A percentile compares a stretch with the other conserved stretches of the same genome.
Conservation (phyloP, 257 asterid genomes). For the Solanum rostratum region DNA sequence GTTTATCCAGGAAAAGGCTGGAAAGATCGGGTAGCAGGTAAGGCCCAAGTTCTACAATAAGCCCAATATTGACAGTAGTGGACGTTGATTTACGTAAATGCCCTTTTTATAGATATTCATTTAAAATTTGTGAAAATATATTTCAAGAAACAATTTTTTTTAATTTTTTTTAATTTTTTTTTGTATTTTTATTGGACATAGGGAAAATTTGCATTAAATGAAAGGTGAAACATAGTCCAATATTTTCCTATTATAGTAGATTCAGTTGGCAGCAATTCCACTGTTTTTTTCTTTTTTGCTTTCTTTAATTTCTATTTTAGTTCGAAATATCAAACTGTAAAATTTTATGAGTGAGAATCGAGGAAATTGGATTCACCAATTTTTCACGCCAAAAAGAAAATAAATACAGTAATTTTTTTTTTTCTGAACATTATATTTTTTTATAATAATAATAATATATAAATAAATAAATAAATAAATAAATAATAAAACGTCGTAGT, state of each 20-base stretch:
- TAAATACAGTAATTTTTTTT: background rate
- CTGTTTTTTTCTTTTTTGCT: background rate
- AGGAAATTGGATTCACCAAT: constrained; percentile 2
- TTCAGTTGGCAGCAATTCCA: background rate
- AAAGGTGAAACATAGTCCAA: background rate
- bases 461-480: no score
- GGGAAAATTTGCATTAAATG: background rate
- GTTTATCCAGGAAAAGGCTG: background rate
- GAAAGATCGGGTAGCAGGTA: background rate
- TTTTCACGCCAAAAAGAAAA: constrained; percentile 8
- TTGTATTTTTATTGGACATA: background rate
- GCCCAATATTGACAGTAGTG: background rate
- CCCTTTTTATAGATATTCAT: no score
- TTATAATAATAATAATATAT: background rate
- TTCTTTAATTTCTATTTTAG: background rate
- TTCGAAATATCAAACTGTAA: background rate
- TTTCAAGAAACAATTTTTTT: no score
- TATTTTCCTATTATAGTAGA: background rate
- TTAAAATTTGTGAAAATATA: no score
- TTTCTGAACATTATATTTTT: background rate
- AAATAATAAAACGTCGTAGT: constrained; percentile 15
- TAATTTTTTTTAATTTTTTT: background rate
- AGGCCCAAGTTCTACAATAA: background rate
- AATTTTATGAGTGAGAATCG: background rate
- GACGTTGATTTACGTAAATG: background rate